A percentile compares a stretch with the other conserved stretches of the same genome.
phyloP scores from a whole-genome alignment of 306 rosid species.

The Dryas alaskensis region DNA sequence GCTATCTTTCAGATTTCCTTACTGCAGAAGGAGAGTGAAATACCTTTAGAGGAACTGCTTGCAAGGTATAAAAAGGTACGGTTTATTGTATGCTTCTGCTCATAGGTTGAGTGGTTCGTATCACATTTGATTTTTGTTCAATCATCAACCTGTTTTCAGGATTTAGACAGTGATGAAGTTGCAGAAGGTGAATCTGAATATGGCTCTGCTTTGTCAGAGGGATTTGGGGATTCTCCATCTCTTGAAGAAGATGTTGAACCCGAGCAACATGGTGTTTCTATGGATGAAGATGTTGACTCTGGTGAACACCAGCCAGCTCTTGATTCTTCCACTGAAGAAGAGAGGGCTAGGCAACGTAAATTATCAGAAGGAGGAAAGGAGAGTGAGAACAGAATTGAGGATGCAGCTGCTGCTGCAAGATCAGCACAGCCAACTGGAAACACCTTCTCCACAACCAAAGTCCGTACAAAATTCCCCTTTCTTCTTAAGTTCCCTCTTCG shows the following conservation, averaged over 20 bases:
- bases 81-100: conserved; percentile 34
- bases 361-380: conserved; percentile 55
- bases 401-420: conserved; percentile 99
- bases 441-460: conserved; percentile 96
- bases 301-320: conserved; percentile 34
- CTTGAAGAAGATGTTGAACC: conserved; percentile 46
- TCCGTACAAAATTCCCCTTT: conserved; percentile 93
- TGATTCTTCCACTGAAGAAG: conserved; percentile 48
- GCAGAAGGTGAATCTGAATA: conserved; percentile 55
- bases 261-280: conserved; percentile 38
- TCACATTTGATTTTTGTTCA: conserved; percentile 17
- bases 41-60: conserved; percentile 86
- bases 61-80: conserved; percentile 93
- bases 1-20: conserved; percentile 61
- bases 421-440: conserved; percentile 99
- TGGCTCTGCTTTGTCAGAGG: conserved; percentile 67
- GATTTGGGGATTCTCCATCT: conserved; percentile 46
- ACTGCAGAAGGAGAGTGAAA: conserved; percentile 85
- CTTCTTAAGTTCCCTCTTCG: conserved; percentile 89
- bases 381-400: conserved; percentile 76
- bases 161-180: conserved; percentile 38
- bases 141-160: conserved; percentile 46
- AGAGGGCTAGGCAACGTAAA: conserved; percentile 35
- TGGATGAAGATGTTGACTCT: conserved; percentile 53
- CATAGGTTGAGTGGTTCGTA: conserved; percentile 20